phyloP scores from a whole-genome alignment of 805 yeast genomes.

The Saturnispora bothae region DNA sequence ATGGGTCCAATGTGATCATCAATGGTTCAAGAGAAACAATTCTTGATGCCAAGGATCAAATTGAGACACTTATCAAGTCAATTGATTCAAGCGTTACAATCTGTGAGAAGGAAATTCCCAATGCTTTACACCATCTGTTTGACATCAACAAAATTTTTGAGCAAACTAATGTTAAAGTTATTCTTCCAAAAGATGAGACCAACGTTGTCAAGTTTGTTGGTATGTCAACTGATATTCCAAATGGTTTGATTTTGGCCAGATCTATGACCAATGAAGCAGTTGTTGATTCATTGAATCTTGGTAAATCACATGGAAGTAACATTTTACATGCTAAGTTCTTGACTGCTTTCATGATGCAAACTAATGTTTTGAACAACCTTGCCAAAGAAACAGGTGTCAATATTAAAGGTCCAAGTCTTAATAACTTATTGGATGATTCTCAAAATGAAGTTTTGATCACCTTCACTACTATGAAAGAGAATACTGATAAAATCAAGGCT shows the following conservation, averaged over 20 bases:
- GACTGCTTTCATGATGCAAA: constrained; percentile 51
- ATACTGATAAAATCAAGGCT: constrained; percentile 37
- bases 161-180: constrained; percentile 46
- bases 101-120: constrained; percentile 56
- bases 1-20: constrained; percentile 37
- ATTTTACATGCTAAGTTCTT: constrained; percentile 65
- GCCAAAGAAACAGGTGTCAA: constrained; percentile 33
- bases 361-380: constrained; percentile 37
- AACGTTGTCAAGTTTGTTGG: constrained; percentile 54
- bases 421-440: constrained; percentile 32
- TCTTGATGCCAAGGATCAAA: constrained; percentile 39
- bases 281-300: constrained; percentile 66
- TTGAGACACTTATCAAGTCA: constrained; percentile 36
- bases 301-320: constrained; percentile 82
- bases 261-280: constrained; percentile 46
- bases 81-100: constrained; percentile 37
- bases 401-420: constrained; percentile 37
- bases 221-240: constrained; percentile 39
- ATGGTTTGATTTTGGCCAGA: constrained; percentile 57
- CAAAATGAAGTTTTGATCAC: constrained; percentile 44
- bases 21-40: constrained; percentile 67
- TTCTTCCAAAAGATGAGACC: constrained; percentile 37
- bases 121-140: constrained; percentile 58
- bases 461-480: constrained; percentile 43
- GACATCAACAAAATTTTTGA: constrained; percentile 43